A percentile compares a stretch with the other conserved stretches of the same genome.
Conservation (phyloP, 2,329 filamentous ascomycete genomes). For the Aspergillus spinulosporus region DNA sequence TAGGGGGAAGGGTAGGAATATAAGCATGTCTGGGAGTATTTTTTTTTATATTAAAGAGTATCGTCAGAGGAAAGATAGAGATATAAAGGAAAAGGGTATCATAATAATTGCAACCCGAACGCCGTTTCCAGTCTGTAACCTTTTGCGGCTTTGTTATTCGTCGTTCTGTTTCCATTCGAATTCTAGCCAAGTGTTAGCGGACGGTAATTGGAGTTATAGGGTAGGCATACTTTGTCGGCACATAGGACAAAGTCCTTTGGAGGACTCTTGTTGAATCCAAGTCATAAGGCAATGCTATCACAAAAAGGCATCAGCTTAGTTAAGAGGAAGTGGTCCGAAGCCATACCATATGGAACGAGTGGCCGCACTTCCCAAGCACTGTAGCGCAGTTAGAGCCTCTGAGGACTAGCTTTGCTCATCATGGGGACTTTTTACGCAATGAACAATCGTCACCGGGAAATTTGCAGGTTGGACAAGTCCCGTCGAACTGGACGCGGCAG, state of each 20-base stretch:
- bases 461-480: constrained; percentile 96
- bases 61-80: background rate
- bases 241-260: constrained; percentile 95
- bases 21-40: background rate
- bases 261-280: constrained; percentile 94
- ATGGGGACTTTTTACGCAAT: constrained; percentile 63
- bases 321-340: constrained; percentile 17
- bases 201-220: background rate
- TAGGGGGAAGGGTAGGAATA: too few relatives aligned
- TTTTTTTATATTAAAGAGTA: too few relatives aligned
- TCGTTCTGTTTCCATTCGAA: constrained; percentile 55
- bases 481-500: constrained; percentile 96
- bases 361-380: constrained; percentile 96
- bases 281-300: constrained; percentile 76
- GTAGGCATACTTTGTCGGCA: constrained; percentile 77
- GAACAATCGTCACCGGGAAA: constrained; percentile 96
- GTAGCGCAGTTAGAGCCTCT: constrained; percentile 1
- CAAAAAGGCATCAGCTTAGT: constrained; percentile 12
- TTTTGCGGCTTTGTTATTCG: constrained; percentile 26
- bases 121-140: constrained; percentile 7
- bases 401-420: background rate
- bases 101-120: constrained; percentile 16
- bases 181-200: constrained; percentile 40
- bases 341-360: constrained; percentile 93
- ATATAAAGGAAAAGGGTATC: constrained; percentile 22